Evolutionary conservation across 306 rosid genomes (phyloP), one percentile per base, ranked within the genome.

Genomic region (Aeschynomene evenia): DNA sequence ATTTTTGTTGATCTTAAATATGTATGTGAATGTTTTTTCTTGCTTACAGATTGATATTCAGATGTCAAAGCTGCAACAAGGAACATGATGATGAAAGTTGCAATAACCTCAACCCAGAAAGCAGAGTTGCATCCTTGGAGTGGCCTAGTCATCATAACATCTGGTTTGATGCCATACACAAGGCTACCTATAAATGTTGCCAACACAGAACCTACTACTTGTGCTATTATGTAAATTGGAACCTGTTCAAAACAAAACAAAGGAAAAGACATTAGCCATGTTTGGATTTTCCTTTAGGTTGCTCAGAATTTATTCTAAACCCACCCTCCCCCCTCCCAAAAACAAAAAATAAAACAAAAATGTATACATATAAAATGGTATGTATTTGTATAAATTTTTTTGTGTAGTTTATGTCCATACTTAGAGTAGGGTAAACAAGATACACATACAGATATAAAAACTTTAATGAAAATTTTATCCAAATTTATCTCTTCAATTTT

Each of bases 51-150:
- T 68, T 84, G 82, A 63, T 82, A 18, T 63, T 89, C 78, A 77
- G 70, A 53, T 56, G 87, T 74, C 81, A 92, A 69, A 52, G 98
- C 84, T 28, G 92, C 75, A 76, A 82, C 78, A 8, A 92, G 79
- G 66, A 92, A 92, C 88, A 87, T 83, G 74, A 92, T 71, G 64
- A 92, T 87, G 78, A 85, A 89, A 53, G 90, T 80, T 23, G 95
- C 95, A 68, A 92, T 82, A 36, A 89, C 64, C 86, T 92, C 96
- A 9, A 78, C 91, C 87, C 82, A 87, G 70, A 92, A 92, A 63
- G 98, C 92, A 58, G 96, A 84, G 77, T 59, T 48, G 65, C 79
- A 21, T 21, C 88, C 82, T 62, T 79, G 89, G 33, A 84, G 63
- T 48, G 98, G 95, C 51, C 68, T 56, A 3, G 95, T 92, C 63